A percentile compares a stretch with the other conserved stretches of the same genome.
These are phyloP conservation scores for Gossypium arboreum DNA, from an alignment of 345 rosid genomes.

Conservation along the genomic window DNA sequence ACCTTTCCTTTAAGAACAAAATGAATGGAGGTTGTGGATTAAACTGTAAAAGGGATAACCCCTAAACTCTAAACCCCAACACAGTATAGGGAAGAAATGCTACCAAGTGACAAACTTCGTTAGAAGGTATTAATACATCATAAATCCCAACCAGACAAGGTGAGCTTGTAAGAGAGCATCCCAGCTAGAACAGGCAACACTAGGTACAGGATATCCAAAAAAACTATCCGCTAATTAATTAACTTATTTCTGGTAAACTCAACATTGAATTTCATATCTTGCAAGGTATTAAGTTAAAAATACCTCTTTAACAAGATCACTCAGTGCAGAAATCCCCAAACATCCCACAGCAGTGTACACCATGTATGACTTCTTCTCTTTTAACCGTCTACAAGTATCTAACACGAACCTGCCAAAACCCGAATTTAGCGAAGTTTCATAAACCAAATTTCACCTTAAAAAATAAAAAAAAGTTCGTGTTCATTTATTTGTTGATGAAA, in stretches of 20 bases:
- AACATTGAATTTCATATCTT: background rate
- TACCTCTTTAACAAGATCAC: slow-evolving; percentile 82
- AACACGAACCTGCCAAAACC: slow-evolving; percentile 65
- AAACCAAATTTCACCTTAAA: background rate
- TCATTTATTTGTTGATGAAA: background rate
- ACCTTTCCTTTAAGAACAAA: slow-evolving; percentile 29
- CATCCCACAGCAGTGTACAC: slow-evolving; percentile 83
- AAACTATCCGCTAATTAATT: background rate
- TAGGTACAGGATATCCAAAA: background rate
- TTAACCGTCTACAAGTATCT: slow-evolving; percentile 72
- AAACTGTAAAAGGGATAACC: background rate
- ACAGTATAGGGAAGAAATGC: background rate
- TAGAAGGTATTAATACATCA: background rate
- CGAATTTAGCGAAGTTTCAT: background rate
- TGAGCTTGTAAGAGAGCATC: background rate
- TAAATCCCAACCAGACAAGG: background rate
- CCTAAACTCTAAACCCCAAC: background rate
- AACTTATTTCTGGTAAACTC: background rate
- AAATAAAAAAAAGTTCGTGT: background rate
- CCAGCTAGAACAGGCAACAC: background rate
- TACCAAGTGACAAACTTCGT: background rate
- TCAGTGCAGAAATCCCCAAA: slow-evolving; percentile 70
- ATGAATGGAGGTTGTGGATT: background rate
- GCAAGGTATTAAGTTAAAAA: background rate
- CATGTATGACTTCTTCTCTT: slow-evolving; percentile 93